Evolutionary conservation across 2,329 filamentous ascomycete species (phyloP).

Genomic region (Neofusicoccum ribis): DNA sequence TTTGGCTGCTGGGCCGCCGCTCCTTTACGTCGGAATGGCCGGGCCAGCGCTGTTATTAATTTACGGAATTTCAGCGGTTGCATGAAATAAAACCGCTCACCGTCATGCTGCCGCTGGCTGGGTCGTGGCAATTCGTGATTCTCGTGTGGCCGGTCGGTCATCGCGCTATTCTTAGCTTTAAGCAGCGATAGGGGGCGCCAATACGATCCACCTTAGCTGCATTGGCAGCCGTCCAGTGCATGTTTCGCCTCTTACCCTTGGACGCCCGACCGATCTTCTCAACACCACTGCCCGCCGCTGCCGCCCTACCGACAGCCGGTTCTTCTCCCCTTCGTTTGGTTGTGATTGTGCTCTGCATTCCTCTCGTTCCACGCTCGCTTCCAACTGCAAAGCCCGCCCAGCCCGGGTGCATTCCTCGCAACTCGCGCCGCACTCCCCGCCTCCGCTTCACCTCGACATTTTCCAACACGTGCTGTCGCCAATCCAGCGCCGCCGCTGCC

Average conservation of each 20-base stretch:
- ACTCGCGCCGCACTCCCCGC: constrained; percentile 4
- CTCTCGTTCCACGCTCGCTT: constrained; percentile 32
- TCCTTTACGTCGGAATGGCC: not conserved
- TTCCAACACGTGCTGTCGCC: constrained; percentile 1
- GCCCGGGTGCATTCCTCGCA: constrained; percentile 13
- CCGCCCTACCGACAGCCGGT: constrained; percentile 20
- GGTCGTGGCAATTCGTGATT: constrained; percentile 12
- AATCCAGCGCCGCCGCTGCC: constrained; percentile 26
- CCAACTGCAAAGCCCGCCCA: not conserved
- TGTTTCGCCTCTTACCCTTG: constrained; percentile 15
- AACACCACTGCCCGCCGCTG: constrained; percentile 23
- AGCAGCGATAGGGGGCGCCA: constrained; percentile 14
- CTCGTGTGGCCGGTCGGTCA: constrained; percentile 11
- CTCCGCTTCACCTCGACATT: constrained; percentile 4
- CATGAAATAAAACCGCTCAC: constrained; percentile 11
- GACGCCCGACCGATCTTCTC: constrained; percentile 15
- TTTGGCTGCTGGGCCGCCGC: not conserved
- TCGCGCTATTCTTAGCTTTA: constrained; percentile 12
- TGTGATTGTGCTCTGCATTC: constrained; percentile 14
- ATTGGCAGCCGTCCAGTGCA: constrained; percentile 13
- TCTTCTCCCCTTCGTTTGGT: constrained; percentile 15
- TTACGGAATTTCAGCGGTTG: constrained; percentile 2
- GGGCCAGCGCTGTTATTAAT: not conserved
- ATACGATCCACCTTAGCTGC: constrained; percentile 15
- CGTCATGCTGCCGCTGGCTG: not conserved